Conservation (phyloP, 2,329 filamentous ascomycete species). For the Cladosporium sp. region DNA sequence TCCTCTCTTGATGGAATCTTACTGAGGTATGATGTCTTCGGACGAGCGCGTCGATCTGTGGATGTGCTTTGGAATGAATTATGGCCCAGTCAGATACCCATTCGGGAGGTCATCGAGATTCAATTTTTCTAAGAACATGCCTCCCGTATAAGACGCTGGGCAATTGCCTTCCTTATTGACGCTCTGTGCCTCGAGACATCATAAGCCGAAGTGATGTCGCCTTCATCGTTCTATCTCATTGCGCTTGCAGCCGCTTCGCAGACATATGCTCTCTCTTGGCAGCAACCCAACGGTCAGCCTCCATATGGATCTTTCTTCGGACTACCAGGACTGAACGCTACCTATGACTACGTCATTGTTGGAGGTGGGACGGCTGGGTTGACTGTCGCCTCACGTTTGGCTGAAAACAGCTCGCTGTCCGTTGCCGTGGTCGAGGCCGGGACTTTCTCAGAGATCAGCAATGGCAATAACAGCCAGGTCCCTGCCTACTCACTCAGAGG, state of each 20-base stretch:
- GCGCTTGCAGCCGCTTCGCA: constrained; percentile 1
- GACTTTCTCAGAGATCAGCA: constrained; percentile 35
- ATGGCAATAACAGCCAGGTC: constrained; percentile 35
- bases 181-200: not conserved
- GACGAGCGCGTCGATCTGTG: not conserved
- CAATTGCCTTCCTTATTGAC: not conserved
- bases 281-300: constrained; percentile 1
- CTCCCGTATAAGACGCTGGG: not conserved
- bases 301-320: constrained; percentile 26
- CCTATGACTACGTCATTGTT: constrained; percentile 33
- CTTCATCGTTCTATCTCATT: not conserved
- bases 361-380: constrained; percentile 34
- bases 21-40: not conserved
- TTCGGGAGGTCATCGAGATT: not conserved
- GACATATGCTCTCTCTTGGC: constrained; percentile 1
- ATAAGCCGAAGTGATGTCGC: not conserved
- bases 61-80: not conserved
- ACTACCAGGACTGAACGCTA: constrained; percentile 24
- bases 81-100: not conserved
- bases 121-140: not conserved
- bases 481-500: constrained; percentile 31
- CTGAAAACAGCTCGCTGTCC: constrained; percentile 28
- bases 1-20: not conserved
- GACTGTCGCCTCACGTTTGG: constrained; percentile 31
- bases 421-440: constrained; percentile 38